A percentile compares a stretch with the other conserved stretches of the same genome.
phyloP scores from a whole-genome alignment of 139 green algal genomes.

The Haematococcus sp. region DNA sequence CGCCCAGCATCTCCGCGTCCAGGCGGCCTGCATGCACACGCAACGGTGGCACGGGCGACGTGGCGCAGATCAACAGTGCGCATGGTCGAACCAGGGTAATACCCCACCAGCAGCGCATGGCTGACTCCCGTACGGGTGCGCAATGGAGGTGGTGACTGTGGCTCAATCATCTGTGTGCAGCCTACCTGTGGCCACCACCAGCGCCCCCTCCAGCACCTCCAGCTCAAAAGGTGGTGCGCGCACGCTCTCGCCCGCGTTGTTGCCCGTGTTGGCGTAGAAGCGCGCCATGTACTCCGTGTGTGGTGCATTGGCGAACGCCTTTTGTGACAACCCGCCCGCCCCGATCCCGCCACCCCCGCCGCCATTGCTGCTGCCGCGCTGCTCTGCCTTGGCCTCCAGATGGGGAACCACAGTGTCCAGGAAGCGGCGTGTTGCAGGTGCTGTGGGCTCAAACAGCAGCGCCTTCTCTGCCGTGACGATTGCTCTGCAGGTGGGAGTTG shows the following conservation, averaged over 20 bases:
- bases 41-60: neutral
- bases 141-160: too few relatives aligned
- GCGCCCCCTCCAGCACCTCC: slow-evolving; percentile 84
- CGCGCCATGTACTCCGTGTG: slow-evolving; percentile 43
- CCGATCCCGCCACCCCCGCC: neutral
- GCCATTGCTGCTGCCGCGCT: neutral
- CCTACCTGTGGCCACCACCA: slow-evolving; percentile 80
- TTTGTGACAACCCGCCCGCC: neutral
- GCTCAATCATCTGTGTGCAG: too few relatives aligned
- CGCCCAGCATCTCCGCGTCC: slow-evolving; percentile 74
- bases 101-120: too few relatives aligned
- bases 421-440: slow-evolving; percentile 63
- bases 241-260: neutral
- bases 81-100: too few relatives aligned
- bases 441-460: slow-evolving; percentile 84
- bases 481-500: slow-evolving; percentile 25
- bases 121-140: too few relatives aligned
- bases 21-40: slow-evolving; percentile 76
- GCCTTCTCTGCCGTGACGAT: slow-evolving; percentile 81
- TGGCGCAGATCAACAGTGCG: neutral
- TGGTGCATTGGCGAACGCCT: slow-evolving; percentile 1
- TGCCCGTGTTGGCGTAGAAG: slow-evolving; percentile 29
- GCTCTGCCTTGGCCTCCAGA: slow-evolving; percentile 35
- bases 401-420: slow-evolving; percentile 72
- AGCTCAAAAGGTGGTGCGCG: slow-evolving; percentile 86